Conservation (phyloP, 129 eudicot genomes). For the Chrysanthemum lavandulifolium region DNA sequence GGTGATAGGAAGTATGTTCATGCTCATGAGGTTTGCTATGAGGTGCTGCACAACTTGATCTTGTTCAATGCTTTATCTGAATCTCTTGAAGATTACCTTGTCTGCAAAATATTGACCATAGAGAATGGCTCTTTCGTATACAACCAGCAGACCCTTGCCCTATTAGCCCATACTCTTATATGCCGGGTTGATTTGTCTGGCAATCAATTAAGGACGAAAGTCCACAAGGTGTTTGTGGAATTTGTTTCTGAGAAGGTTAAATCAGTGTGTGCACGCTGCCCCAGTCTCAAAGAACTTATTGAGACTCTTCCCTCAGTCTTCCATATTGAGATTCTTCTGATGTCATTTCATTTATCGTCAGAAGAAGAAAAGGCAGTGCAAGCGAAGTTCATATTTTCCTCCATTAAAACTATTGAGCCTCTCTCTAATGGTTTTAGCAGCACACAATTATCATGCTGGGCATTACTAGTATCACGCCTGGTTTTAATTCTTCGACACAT, state of each 20-base stretch:
- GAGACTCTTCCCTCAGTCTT: conserved; percentile 76
- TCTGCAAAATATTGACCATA: conserved; percentile 51
- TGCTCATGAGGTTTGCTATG: conserved; percentile 70
- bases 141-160: conserved; percentile 77
- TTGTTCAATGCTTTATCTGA: conserved; percentile 49
- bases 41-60: conserved; percentile 67
- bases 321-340: conserved; percentile 82
- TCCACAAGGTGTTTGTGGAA: conserved; percentile 56
- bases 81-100: conserved; percentile 70
- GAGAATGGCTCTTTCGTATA: conserved; percentile 71
- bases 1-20: conserved; percentile 54
- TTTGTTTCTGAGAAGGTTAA: conserved; percentile 55
- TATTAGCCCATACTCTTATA: conserved; percentile 67
- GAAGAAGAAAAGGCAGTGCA: conserved; percentile 61
- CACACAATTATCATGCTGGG: conserved; percentile 85
- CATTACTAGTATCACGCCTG: conserved; percentile 72
- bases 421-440: conserved; percentile 46
- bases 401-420: conserved; percentile 47
- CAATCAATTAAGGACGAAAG: conserved; percentile 56
- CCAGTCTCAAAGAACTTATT: conserved; percentile 52
- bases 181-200: conserved; percentile 62
- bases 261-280: conserved; percentile 37
- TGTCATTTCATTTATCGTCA: conserved; percentile 86
- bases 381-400: conserved; percentile 55
- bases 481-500: conserved; percentile 81